Evolutionary conservation across 805 yeast genomes (phyloP), one percentile per base, ranked within the genome.

Genomic region (Ascoidea rubescens): DNA sequence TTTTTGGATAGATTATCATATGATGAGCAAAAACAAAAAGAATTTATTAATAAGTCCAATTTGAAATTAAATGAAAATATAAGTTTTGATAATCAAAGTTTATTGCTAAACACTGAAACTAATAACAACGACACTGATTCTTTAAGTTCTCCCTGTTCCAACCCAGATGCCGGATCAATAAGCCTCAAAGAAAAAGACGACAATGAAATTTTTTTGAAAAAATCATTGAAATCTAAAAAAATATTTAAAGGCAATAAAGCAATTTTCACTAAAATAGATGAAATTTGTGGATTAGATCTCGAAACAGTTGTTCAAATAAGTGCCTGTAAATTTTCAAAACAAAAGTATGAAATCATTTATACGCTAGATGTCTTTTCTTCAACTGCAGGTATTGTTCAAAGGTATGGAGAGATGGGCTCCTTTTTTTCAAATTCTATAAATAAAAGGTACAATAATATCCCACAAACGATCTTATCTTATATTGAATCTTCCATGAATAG

Each of bases 401-500:
- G 43, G 14, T 37, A 37, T 37, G 14, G 14, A 10, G 43, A 37
- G 14, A 10, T 14, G n/a, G 5, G 33, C 4, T 17, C 28, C 46
- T 31, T 45, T 16, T 37, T 51, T 17, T 21, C 28, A 43, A 32
- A 30, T 8, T 17, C n/a, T 28, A n/a, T 17, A 6, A n/a, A n/a
- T 37, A 46, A 16, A 46, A 32, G 47, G n/a, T 30, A 28, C 31
- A 42, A 21, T 21, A 37, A 46, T 51, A 17, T 42, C 46, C 30
- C 48, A 8, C 31, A 59, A 58, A 46, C 67, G 61, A 71, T 82
- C 32, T 62, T 82, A 33, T 72, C 79, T 1, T 82, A 78, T 58
- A 69, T 84, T 57, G 87, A 83, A 55, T 72, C 79, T 21, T 75
- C 85, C 1, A 70, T 82, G 72, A 79, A 74, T 56, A 75, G 77